Conservation (phyloP, 139 green algal genomes). For the Edaphochlamys debaryana region DNA sequence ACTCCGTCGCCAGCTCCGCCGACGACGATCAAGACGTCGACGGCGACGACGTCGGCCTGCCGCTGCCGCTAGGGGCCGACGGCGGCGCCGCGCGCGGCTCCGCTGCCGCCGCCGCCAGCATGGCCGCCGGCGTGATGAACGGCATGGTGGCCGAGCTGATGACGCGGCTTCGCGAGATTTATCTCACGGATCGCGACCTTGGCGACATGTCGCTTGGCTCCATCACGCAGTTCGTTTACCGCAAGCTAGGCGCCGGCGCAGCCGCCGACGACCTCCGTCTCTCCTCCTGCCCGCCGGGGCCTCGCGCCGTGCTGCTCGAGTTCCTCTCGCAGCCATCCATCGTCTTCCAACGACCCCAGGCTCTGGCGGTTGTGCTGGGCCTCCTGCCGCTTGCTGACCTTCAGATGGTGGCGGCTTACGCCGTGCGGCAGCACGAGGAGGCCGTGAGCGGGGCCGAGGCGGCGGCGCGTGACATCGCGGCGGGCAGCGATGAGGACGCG, state of each 20-base stretch:
- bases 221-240: slow-evolving; percentile 65
- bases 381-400: slow-evolving; percentile 61
- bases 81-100: too few relatives aligned
- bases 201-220: slow-evolving; percentile 60
- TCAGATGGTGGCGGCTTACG: slow-evolving; percentile 66
- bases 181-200: slow-evolving; percentile 42
- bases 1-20: too few relatives aligned
- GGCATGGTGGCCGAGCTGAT: slow-evolving; percentile 65
- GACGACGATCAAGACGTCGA: too few relatives aligned
- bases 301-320: slow-evolving; percentile 48
- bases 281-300: slow-evolving; percentile 20
- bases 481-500: slow-evolving; percentile 23
- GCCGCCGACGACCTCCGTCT: slow-evolving; percentile 20
- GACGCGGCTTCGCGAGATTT: slow-evolving; percentile 60
- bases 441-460: slow-evolving; percentile 33
- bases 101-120: background rate
- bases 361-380: slow-evolving; percentile 59
- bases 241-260: slow-evolving; percentile 47
- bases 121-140: slow-evolving; percentile 7
- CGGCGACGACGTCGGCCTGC: background rate
- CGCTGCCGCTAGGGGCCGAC: background rate
- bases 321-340: slow-evolving; percentile 57
- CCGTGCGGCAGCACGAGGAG: slow-evolving; percentile 52
- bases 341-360: slow-evolving; percentile 59
- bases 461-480: slow-evolving; percentile 22